Percentiles rank a stretch among this genome's conserved stretches.
These are phyloP conservation scores for Arabidopsis thaliana DNA, from an alignment of 345 rosid genomes.

Conservation along the genomic window TAIR10.1 NC_003076.8:3208001-3208500, in stretches of 20 bases:
- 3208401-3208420: neutral
- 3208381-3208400: neutral
- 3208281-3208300: conserved; percentile 18
- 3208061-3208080: neutral
- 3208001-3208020: conserved; percentile 78
- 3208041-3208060: conserved; percentile 1
- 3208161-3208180: neutral
- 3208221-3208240: neutral
- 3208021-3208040: conserved; percentile 74
- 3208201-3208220: too few relatives aligned
- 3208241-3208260: neutral
- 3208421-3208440: neutral
- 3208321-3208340: too few relatives aligned
- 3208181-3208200: too few relatives aligned
- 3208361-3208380: neutral
- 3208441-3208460: neutral
- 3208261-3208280: neutral
- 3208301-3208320: conserved; percentile 5
- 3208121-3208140: neutral
- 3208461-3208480: neutral
- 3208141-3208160: neutral
- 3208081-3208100: neutral
- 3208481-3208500: neutral
- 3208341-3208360: neutral
- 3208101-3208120: conserved; percentile 3